Conservation (phyloP, 179 eudicot genomes). For the Gypsophila paniculata region DNA sequence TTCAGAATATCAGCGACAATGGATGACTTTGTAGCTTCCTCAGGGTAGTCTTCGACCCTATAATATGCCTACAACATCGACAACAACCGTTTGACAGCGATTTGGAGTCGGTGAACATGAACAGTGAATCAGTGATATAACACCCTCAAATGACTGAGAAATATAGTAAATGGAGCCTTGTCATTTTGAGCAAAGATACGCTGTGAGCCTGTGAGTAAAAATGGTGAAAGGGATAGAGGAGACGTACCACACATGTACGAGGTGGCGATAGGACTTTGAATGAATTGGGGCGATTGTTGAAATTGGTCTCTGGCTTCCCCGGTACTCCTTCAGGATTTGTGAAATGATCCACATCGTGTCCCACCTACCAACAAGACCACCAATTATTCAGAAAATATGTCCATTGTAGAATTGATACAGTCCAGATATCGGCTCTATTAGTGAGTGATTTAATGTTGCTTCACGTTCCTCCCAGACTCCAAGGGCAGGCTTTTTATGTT, state of each 20-base stretch:
- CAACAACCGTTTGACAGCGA: neutral
- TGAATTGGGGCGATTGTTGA: slow-evolving; percentile 95
- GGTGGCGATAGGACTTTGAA: slow-evolving; percentile 86
- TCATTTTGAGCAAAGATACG: neutral
- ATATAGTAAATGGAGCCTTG: neutral
- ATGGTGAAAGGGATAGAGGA: neutral
- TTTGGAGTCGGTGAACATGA: neutral
- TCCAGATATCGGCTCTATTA: neutral
- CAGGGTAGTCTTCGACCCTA: slow-evolving; percentile 54
- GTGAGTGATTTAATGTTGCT: no score
- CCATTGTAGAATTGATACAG: neutral
- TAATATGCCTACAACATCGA: slow-evolving; percentile 53
- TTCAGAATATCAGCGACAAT: slow-evolving; percentile 17
- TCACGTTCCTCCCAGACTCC: neutral
- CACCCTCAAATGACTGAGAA: slow-evolving; percentile 37
- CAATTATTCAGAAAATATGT: neutral
- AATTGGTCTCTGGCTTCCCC: slow-evolving; percentile 91
- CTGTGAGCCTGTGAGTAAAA: no score
- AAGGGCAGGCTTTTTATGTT: neutral
- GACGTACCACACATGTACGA: slow-evolving; percentile 86
- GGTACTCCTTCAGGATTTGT: slow-evolving; percentile 94
- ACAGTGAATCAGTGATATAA: neutral
- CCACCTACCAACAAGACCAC: slow-evolving; percentile 52
- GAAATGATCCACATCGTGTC: slow-evolving; percentile 84
- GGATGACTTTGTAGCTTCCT: slow-evolving; percentile 24